phyloP scores from a whole-genome alignment of 305 asterid genomes.

The Solanum hybrid region DNA sequence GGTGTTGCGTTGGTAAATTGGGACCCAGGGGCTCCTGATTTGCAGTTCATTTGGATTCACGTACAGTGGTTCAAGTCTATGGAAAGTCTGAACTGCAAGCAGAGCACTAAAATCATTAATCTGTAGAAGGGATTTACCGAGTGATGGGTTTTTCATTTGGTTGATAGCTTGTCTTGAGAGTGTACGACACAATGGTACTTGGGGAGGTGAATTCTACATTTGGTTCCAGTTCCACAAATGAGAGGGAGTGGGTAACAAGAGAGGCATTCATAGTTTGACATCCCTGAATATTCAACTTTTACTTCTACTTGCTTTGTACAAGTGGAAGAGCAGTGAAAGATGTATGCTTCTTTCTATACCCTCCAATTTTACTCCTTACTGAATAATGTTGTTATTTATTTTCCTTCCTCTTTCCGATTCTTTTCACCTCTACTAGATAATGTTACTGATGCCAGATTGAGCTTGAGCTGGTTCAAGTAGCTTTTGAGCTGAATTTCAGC shows the following conservation, averaged over 20 bases:
- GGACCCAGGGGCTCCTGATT: neutral
- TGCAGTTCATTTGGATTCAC: neutral
- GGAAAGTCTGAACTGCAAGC: neutral
- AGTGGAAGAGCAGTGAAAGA: neutral
- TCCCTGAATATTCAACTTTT: neutral
- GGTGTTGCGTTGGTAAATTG: neutral
- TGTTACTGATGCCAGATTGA: neutral
- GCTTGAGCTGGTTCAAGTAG: neutral
- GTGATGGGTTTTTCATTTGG: neutral
- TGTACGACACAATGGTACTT: neutral
- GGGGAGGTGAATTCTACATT: neutral
- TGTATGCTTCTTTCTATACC: neutral
- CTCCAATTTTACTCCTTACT: neutral
- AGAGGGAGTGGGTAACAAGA: neutral
- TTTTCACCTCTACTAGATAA: neutral
- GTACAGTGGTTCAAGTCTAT: neutral
- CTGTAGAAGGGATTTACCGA: neutral
- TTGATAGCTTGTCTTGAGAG: neutral
- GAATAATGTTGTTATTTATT: neutral
- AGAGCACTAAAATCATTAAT: neutral
- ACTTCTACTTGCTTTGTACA: neutral
- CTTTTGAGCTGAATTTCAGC: neutral
- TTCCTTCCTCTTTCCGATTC: neutral
- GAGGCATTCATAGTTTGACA: neutral
- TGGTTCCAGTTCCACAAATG: neutral